phyloP scores from a whole-genome alignment of 257 asterid species.

The Penstemon eatonii region DNA sequence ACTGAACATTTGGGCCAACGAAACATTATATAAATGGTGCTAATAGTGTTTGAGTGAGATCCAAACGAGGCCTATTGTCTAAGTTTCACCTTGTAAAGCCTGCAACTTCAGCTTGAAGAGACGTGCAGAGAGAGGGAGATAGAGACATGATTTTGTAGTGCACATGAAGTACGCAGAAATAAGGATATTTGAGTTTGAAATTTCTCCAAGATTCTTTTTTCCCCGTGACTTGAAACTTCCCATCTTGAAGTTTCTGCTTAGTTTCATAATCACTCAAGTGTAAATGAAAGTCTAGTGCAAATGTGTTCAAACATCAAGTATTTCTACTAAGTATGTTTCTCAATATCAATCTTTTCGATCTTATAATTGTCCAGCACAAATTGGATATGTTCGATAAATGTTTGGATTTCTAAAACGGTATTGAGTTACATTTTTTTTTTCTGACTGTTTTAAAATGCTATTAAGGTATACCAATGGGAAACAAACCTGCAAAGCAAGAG shows the following conservation, averaged over 20 bases:
- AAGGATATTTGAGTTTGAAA: conserved; percentile 1
- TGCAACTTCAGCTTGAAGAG: neutral
- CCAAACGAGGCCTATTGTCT: neutral
- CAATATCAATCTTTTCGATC: neutral
- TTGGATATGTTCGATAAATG: neutral
- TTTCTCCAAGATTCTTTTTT: neutral
- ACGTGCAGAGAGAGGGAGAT: neutral
- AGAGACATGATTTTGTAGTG: neutral
- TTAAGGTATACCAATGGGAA: conserved; percentile 62
- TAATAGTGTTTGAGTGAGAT: too few species aligned
- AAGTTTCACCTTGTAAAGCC: neutral
- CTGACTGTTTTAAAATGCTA: conserved; percentile 15
- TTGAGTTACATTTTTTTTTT: neutral
- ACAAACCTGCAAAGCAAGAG: conserved; percentile 61
- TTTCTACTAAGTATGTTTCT: neutral
- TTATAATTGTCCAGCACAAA: neutral
- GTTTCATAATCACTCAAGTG: neutral
- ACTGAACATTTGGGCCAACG: too few species aligned
- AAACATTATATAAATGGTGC: too few species aligned
- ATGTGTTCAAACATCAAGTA: neutral
- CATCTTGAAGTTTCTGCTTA: neutral
- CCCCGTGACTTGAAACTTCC: neutral
- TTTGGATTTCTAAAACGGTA: neutral
- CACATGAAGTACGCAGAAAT: neutral
- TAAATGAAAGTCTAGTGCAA: conserved; percentile 8